Base-by-base conservation (phyloP, 2,329 filamentous ascomycete genomes). In the Cordyceps tenuipes region DNA sequence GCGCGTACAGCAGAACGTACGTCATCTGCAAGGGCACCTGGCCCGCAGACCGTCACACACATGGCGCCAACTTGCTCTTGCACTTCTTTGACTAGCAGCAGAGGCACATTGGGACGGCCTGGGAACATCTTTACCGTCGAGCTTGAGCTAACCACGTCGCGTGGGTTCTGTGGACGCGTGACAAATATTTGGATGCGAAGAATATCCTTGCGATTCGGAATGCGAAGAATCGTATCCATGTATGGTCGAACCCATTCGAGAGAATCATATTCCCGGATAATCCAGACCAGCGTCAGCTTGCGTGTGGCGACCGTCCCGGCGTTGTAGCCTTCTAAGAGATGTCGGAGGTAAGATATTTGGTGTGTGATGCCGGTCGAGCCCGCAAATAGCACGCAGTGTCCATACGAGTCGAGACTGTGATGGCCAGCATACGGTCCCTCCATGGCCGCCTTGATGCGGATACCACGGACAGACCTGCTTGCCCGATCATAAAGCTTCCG, bases 301-400 rank as follows among this genome's bases (percentile, higher is more conserved):
- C 91, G 87, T 3, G 90, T 91, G 5, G 93, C 91, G 43, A 91
- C 85, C 1, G 86, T 91, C 62, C 85, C 83, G 0, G 83, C 77
- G 58, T 84, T 83, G 72, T 82, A 88, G 4, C 88, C 88, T 58
- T 85, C 76, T 61, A 93, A 81, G 5, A 93, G 78, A 56, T 94
- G 87, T 59, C 86, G 87, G 9, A 97, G 82, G 72, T 95, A 96
- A 39, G 91, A 90, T 34, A 97, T 84, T 71, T 96, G 91, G 72
- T 97, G 93, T 1, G 93, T 96, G 74, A 99, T 97, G 63, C 94
- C 94, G 5, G 94, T 91, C 61, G 93, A 90, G 60, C 91, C 92
- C 13, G 93, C 92, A 70, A 97, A 91, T 60, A 99, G 86, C 64
- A 99, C 83, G 49, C 87, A 86, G 48, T 95, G 94, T 44, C 94